phyloP scores from a whole-genome alignment of 2,329 filamentous ascomycete species.

The Dothistroma pini region DNA sequence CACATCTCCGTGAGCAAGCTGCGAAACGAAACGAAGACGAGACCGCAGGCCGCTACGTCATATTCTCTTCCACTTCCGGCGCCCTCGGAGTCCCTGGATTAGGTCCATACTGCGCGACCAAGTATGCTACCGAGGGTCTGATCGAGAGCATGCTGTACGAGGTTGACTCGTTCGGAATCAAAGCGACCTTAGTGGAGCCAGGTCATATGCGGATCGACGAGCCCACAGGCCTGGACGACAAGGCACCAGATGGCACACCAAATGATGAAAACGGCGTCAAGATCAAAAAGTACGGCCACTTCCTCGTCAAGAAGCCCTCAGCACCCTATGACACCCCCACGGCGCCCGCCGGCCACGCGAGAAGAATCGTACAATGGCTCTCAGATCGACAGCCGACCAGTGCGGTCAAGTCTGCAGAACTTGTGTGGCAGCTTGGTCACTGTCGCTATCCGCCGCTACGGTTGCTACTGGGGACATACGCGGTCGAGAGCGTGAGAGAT shows the following conservation, averaged over 20 bases:
- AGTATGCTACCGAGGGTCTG: conserved; percentile 92
- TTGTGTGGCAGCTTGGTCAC: conserved; percentile 91
- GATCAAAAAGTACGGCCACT: conserved; percentile 83
- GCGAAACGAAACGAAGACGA: conserved; percentile 24
- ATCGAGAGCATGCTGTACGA: conserved; percentile 98
- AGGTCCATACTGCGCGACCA: conserved; percentile 93
- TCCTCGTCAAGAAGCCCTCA: conserved; percentile 80
- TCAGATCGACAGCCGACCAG: conserved; percentile 89
- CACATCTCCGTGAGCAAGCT: conserved; percentile 75
- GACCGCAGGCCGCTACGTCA: conserved; percentile 71
- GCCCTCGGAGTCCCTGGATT: conserved; percentile 90
- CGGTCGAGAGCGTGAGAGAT: conserved; percentile 93
- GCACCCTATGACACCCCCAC: conserved; percentile 74
- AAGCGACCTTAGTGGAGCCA: conserved; percentile 88
- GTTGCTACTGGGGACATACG: conserved; percentile 85
- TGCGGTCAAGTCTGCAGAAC: conserved; percentile 85
- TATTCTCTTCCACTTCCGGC: conserved; percentile 90
- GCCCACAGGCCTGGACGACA: conserved; percentile 41
- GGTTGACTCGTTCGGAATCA: conserved; percentile 85
- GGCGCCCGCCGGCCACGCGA: conserved; percentile 81
- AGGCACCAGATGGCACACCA: conserved; percentile 21
- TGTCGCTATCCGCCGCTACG: conserved; percentile 89
- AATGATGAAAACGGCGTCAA: conserved; percentile 17
- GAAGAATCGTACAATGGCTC: conserved; percentile 90
- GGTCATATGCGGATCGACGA: conserved; percentile 87